Percentiles rank a stretch among this genome's conserved stretches.
These are phyloP conservation scores for Solanum ossicruentum DNA, from an alignment of 257 asterid species.

Conservation along the genomic window DNA sequence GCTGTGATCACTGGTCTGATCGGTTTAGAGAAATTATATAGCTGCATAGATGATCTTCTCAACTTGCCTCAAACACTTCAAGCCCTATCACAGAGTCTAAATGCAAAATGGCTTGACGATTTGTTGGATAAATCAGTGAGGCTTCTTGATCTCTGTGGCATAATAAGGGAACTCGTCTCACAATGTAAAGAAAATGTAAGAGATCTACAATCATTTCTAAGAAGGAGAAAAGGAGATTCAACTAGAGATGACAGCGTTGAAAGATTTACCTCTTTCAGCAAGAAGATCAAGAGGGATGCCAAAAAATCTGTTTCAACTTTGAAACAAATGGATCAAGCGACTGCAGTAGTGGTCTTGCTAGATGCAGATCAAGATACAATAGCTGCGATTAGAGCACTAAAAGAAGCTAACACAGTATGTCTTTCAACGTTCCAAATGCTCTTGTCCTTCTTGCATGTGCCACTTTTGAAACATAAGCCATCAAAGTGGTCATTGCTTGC, in stretches of 20 bases:
- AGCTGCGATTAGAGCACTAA: slow-evolving; percentile 7
- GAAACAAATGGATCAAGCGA: slow-evolving; percentile 12
- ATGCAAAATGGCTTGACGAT: not conserved
- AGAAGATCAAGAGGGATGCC: slow-evolving; percentile 4
- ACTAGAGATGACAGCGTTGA: not conserved
- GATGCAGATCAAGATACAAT: slow-evolving; percentile 13
- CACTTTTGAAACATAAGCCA: slow-evolving; percentile 11
- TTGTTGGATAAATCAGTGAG: slow-evolving; percentile 12
- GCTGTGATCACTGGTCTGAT: not conserved
- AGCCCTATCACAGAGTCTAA: not conserved
- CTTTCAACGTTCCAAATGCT: slow-evolving; percentile 7
- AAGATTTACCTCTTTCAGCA: not conserved
- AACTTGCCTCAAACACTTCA: not conserved
- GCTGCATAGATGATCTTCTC: not conserved
- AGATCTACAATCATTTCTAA: slow-evolving; percentile 15
- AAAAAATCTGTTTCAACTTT: not conserved
- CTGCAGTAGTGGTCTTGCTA: not conserved
- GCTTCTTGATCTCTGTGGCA: slow-evolving; percentile 16
- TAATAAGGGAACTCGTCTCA: slow-evolving; percentile 2
- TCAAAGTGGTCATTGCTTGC: slow-evolving; percentile 20
- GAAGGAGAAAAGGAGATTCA: slow-evolving; percentile 18
- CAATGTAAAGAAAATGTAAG: slow-evolving; percentile 10
- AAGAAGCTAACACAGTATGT: slow-evolving; percentile 11
- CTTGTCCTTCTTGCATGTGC: slow-evolving; percentile 5
- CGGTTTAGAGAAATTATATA: not conserved